Base-by-base conservation (phyloP, 495 filamentous ascomycete species). In the Amniculicola lignicola region DNA sequence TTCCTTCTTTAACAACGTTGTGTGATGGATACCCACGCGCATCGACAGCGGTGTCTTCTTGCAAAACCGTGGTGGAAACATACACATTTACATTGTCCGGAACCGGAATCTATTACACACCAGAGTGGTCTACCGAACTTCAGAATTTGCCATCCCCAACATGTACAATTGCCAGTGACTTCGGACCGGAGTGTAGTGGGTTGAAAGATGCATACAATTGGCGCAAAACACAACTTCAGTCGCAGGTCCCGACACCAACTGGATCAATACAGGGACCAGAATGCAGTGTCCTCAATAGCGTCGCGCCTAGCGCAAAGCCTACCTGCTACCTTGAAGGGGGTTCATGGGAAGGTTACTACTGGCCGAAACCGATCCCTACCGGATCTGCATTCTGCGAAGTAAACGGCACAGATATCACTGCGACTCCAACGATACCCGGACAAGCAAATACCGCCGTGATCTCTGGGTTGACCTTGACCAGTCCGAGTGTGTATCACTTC, bases 401-500 rank as follows among this genome's bases (percentile, higher is more conserved):
- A 5, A 50, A 50, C 29, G 4, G 22, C 10, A 50, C 46, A 2
- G n/a, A 22, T 25, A 2, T 31, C 5, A n/a, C n/a, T 19, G 46
- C n/a, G 9, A 50, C 46, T 11, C 46, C n/a, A 14, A 50, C 46
- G 4, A 50, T 50, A 12, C 46, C 46, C 16, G 15, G 33, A 9
- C 28, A 12, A 18, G 10, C 28, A 16, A 50, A 50, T 31, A 50
- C 46, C 4, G 46, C 46, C 4, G 31, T 50, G 6, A 31, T 50
- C 5, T 50, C 46, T 28, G 46, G 46, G 3, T 23, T 37, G n/a
- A 50, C 46, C 2, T 22, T 50, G 11, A 50, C 46, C 6, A 50
- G 46, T 19, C 46, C 46, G 11, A 22, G n/a, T 16, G 14, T 50
- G 9, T 50, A 50, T 21, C 31, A 50, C 31, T 50, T 50, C 29